A percentile compares a stretch with the other conserved stretches of the same genome.
Conservation (phyloP, 805 yeast species). For the Babjeviella inositovora region DNA sequence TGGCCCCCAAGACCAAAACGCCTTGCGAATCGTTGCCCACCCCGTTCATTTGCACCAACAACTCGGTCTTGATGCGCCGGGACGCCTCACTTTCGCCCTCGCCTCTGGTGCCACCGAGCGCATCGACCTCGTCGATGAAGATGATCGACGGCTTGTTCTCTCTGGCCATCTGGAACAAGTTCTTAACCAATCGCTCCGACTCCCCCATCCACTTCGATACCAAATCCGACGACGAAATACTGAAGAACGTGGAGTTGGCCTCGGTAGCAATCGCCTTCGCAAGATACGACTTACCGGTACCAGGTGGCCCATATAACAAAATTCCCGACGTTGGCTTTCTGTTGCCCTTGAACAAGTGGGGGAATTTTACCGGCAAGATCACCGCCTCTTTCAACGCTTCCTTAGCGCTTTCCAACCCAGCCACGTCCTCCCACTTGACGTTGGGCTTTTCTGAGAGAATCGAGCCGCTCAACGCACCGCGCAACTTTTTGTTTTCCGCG, state of each 20-base stretch:
- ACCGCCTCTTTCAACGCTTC: conserved; percentile 97
- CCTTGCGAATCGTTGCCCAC: conserved; percentile 93
- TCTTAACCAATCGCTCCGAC: conserved; percentile 89
- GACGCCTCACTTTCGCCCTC: conserved; percentile 96
- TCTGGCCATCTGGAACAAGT: conserved; percentile 88
- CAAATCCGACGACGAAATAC: conserved; percentile 89
- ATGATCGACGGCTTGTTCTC: conserved; percentile 93
- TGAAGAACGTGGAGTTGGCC: conserved; percentile 91
- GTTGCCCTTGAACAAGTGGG: conserved; percentile 88
- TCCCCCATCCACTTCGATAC: conserved; percentile 99
- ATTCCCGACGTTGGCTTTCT: conserved; percentile 90
- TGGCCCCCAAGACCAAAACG: conserved; percentile 90
- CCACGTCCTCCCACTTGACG: conserved; percentile 89
- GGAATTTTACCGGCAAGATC: conserved; percentile 88
- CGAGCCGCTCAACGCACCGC: conserved; percentile 87
- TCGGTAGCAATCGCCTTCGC: conserved; percentile 99
- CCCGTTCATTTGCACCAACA: conserved; percentile 96
- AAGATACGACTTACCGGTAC: conserved; percentile 92
- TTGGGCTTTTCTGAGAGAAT: conserved; percentile 85
- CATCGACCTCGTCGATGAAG: conserved; percentile 96
- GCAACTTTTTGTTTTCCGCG: conserved; percentile 72
- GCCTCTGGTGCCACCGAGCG: conserved; percentile 94
- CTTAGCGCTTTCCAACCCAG: conserved; percentile 90
- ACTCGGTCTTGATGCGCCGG: conserved; percentile 89
- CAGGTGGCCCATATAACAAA: conserved; percentile 83